These are phyloP conservation scores for Xylaria scruposa DNA, from an alignment of 495 filamentous ascomycete genomes.

Conservation along the genomic window DNA sequence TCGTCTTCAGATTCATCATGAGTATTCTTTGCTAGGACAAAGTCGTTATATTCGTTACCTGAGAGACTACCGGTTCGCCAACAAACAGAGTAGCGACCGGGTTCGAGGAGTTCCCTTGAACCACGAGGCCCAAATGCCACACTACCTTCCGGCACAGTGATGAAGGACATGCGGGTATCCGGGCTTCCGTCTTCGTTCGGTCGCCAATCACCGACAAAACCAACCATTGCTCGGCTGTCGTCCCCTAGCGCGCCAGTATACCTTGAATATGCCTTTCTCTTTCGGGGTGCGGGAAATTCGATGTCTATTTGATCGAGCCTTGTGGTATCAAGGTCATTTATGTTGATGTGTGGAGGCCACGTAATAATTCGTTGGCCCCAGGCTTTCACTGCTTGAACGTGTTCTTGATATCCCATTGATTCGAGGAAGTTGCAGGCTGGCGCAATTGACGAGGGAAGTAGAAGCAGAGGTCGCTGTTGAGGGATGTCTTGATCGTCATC, in stretches of 20 bases:
- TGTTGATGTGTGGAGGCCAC: slow-evolving; percentile 11
- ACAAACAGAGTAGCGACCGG: slow-evolving; percentile 9
- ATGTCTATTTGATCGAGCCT: neutral
- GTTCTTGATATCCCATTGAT: neutral
- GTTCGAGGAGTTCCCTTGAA: neutral
- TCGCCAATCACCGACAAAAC: neutral
- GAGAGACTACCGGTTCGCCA: neutral
- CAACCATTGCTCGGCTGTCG: slow-evolving; percentile 5
- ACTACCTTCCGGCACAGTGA: neutral
- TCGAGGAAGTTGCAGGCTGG: slow-evolving; percentile 20
- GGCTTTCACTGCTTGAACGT: neutral
- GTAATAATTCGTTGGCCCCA: neutral
- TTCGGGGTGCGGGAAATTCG: neutral
- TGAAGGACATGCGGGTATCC: slow-evolving; percentile 11
- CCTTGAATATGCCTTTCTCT: neutral
- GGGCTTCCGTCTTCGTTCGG: slow-evolving; percentile 12
- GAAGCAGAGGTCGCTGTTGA: slow-evolving; percentile 1
- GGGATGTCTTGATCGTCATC: slow-evolving; percentile 5
- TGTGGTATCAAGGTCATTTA: neutral
- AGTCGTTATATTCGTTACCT: neutral
- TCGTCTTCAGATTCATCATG: neutral
- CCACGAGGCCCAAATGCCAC: slow-evolving; percentile 15
- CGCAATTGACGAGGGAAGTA: neutral
- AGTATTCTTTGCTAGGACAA: slow-evolving; percentile 9
- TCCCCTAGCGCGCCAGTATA: neutral